phyloP scores from a whole-genome alignment of 2,329 filamentous ascomycete genomes.

The Chaetomiaceae sp. region DNA sequence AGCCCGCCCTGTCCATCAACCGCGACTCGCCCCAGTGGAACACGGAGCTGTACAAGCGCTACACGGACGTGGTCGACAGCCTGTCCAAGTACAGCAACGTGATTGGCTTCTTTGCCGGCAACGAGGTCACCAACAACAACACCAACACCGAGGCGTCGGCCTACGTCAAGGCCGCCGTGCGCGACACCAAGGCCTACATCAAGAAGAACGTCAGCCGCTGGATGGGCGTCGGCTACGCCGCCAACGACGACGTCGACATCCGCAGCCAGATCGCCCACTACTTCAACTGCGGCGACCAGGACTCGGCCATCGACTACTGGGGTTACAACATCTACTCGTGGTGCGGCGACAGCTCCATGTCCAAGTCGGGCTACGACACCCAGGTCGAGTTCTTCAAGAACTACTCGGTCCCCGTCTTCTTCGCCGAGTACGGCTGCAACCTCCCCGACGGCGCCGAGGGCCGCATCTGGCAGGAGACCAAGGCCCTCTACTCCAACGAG shows the following conservation, averaged over 20 bases:
- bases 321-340: slow-evolving; percentile 99
- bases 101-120: slow-evolving; percentile 96
- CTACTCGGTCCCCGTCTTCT: slow-evolving; percentile 94
- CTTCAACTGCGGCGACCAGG: slow-evolving; percentile 80
- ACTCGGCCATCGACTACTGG: slow-evolving; percentile 85
- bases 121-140: slow-evolving; percentile 86
- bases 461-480: slow-evolving; percentile 82
- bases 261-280: slow-evolving; percentile 80
- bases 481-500: slow-evolving; percentile 68
- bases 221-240: slow-evolving; percentile 91
- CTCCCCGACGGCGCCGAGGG: slow-evolving; percentile 51
- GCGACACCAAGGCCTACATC: slow-evolving; percentile 95
- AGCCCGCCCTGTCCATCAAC: slow-evolving; percentile 80
- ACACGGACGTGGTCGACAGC: slow-evolving; percentile 77
- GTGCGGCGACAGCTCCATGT: slow-evolving; percentile 82
- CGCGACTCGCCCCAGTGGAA: slow-evolving; percentile 77
- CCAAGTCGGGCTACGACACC: slow-evolving; percentile 71
- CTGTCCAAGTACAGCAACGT: slow-evolving; percentile 82
- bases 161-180: slow-evolving; percentile 95
- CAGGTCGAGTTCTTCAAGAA: slow-evolving; percentile 81
- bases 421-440: slow-evolving; percentile 98
- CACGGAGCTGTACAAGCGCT: slow-evolving; percentile 70
- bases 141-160: slow-evolving; percentile 89
- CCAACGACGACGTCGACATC: slow-evolving; percentile 84
- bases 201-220: slow-evolving; percentile 69